Conservation (phyloP, 1,284 basidiomycete species). For the Fereydounia khargensis region DNA sequence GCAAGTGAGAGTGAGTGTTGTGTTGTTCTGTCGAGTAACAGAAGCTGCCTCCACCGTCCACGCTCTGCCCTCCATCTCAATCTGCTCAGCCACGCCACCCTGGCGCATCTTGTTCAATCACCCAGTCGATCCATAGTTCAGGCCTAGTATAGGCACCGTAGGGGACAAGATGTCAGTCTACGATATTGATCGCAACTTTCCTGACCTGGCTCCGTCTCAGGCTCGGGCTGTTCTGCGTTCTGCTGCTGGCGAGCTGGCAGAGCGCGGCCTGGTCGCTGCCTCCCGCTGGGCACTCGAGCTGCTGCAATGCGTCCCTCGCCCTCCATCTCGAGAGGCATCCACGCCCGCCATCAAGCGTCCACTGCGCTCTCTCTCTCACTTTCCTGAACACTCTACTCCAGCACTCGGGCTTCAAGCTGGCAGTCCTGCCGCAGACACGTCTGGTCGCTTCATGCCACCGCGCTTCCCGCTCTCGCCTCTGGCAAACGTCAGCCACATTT, state of each 20-base stretch:
- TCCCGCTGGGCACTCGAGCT: conserved; percentile 49
- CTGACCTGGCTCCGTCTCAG: conserved; percentile 26
- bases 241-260: conserved; percentile 25
- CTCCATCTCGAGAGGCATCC: conserved; percentile 3
- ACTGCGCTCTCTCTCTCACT: conserved; percentile 3
- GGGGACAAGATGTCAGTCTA: conserved; percentile 11
- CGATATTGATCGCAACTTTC: conserved; percentile 30
- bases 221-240: conserved; percentile 22
- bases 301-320: conserved; percentile 24
- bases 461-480: conserved; percentile 19
- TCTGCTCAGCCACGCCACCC: too few relatives aligned
- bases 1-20: too few relatives aligned
- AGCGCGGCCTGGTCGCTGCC: conserved; percentile 30
- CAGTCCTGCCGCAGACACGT: conserved; percentile 12
- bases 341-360: conserved; percentile 24
- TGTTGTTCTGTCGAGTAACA: too few relatives aligned
- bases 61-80: too few relatives aligned
- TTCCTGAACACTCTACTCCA: conserved; percentile 51
- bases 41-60: too few relatives aligned
- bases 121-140: too few relatives aligned
- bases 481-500: conserved; percentile 8
- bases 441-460: conserved; percentile 10
- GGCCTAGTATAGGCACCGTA: too few relatives aligned
- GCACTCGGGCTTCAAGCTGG: conserved; percentile 37
- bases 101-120: too few relatives aligned